Base-by-base conservation (phyloP, 331 rosid genomes). In the Pyrus hybrid region DNA sequence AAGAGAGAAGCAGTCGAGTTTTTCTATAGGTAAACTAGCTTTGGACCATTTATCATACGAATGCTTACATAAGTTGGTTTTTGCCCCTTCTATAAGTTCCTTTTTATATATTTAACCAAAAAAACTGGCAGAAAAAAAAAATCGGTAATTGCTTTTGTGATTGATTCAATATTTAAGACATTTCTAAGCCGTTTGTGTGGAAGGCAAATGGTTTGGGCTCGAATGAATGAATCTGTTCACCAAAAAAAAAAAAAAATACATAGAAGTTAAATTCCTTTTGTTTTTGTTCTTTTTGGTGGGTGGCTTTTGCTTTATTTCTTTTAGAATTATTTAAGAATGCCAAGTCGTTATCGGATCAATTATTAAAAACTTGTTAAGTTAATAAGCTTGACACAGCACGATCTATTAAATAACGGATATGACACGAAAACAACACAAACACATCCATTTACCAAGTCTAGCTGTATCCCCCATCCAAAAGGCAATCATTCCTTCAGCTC, bases 311-410 rank as follows among this genome's bases (percentile, higher is more conserved):
- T 20, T 54, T 54, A 54, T 54, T 54, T 20, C 23, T 20, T 20
- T 18, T 20, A 54, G 60, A 54, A 41, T 41, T 41, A 41, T 8
- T 17, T 54, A 54, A 54, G 60, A 54, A 20, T 54, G 43, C 13
- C 4, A 3, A 9, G 43, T 35, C 1, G 43, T 0, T 37, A 37
- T 32, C 0, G 33, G 33, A 37, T 37, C 43, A 37, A 37, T 37
- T 37, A 37, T 37, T 1, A 37, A 37, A 37, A 8, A 37, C 3
- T 37, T 0, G 43, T 35, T 37, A 37, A 37, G 13, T 0, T 35
- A 35, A 35, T 35, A 0, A 8, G 12, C 0, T 37, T 37, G 3
- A 37, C 0, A 37, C 13, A 0, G 1, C 43, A 37, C 43, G 0
- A 37, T 37, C 1, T 2, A 37, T 37, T 37, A 37, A 37, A 37